Evolutionary conservation across 352 stramenopile genomes (phyloP).

Genomic region (Phytopythium kandeliae): DNA sequence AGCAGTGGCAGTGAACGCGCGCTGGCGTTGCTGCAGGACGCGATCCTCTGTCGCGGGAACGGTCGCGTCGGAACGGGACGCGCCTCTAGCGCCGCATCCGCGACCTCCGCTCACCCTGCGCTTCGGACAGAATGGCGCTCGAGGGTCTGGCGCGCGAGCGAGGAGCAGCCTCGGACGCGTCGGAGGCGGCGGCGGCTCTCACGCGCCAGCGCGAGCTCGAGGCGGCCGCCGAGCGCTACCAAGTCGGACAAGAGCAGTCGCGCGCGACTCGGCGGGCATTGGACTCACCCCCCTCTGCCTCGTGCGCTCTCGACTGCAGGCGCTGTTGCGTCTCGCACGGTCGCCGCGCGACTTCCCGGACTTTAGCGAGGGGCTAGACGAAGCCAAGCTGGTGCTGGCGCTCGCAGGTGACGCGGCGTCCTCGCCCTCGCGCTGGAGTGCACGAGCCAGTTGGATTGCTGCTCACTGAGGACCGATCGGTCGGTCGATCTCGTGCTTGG

Average conservation of each 20-base stretch:
- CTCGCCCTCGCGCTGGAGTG: too few relatives aligned
- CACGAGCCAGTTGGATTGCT: too few relatives aligned
- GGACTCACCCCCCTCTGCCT: too few relatives aligned
- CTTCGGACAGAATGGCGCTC: not conserved
- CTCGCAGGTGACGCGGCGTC: constrained; percentile 21
- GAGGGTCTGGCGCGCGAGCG: not conserved
- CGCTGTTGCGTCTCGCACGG: constrained; percentile 22
- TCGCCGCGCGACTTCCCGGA: constrained; percentile 27
- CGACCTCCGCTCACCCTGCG: not conserved
- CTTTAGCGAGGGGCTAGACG: constrained; percentile 33
- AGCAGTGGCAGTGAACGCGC: not conserved
- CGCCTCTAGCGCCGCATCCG: too few relatives aligned
- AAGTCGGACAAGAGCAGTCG: constrained; percentile 20
- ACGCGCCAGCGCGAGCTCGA: constrained; percentile 24
- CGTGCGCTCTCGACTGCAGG: constrained; percentile 12
- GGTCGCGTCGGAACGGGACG: not conserved
- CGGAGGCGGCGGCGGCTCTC: constrained; percentile 16
- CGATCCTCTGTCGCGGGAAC: not conserved
- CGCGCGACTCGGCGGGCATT: too few relatives aligned
- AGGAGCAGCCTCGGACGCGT: not conserved
- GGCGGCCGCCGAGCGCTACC: constrained; percentile 31
- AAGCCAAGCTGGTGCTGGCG: constrained; percentile 26
- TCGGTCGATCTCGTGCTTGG: not conserved
- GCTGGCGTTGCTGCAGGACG: not conserved
- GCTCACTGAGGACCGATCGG: too few relatives aligned